Percentiles rank a stretch among this genome's conserved stretches.
Evolutionary conservation across 306 rosid species (phyloP).

Genomic region (Boehmeria nivea): DNA sequence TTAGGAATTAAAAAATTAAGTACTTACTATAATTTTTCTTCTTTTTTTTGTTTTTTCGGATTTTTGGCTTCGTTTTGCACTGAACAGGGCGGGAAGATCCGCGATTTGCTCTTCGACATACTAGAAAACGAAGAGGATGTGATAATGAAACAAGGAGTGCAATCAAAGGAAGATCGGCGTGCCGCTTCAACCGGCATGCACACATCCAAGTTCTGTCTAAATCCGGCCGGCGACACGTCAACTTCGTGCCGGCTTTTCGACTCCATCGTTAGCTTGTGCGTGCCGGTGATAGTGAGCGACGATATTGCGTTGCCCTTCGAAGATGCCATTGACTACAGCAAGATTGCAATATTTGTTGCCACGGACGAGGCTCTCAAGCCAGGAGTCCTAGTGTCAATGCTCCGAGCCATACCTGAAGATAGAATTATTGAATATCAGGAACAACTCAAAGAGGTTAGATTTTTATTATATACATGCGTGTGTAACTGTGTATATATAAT

Average conservation of each 20-base stretch:
- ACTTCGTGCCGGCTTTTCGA: conserved; percentile 92
- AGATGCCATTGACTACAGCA: conserved; percentile 70
- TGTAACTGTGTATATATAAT: no score
- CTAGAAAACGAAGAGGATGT: conserved; percentile 70
- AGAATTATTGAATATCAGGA: conserved; percentile 66
- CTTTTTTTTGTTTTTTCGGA: no score
- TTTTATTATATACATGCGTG: no score
- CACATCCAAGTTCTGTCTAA: conserved; percentile 77
- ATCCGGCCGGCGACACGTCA: conserved; percentile 97
- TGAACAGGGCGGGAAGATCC: conserved; percentile 75
- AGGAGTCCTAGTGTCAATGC: conserved; percentile 54
- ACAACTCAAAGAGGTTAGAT: conserved; percentile 65
- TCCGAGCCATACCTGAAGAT: conserved; percentile 46
- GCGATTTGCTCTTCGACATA: conserved; percentile 65
- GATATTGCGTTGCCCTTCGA: conserved; percentile 81
- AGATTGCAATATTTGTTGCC: conserved; percentile 74
- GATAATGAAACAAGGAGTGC: conserved; percentile 73
- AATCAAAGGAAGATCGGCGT: no score
- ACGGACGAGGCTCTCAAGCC: conserved; percentile 55
- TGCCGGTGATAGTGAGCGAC: conserved; percentile 84
- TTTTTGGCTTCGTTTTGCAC: neutral
- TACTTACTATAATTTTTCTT: no score
- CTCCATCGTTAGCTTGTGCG: conserved; percentile 83
- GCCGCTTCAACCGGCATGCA: conserved; percentile 96
- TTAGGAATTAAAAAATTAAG: no score